A percentile compares a stretch with the other conserved stretches of the same genome.
Evolutionary conservation across 208 protist genomes (phyloP).

Genomic region (Crithidia expoeki): DNA sequence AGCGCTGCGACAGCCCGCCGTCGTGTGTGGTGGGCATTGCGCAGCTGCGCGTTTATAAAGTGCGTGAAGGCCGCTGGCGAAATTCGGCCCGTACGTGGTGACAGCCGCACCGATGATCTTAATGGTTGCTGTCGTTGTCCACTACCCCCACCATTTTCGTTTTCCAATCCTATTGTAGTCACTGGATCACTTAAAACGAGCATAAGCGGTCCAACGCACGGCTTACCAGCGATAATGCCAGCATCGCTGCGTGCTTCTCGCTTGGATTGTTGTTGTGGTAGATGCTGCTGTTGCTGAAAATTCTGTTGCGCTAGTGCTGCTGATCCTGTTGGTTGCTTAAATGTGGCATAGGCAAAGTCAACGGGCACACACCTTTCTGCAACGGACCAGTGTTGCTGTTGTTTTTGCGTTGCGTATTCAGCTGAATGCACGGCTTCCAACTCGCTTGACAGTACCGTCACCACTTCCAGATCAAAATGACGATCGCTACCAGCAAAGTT

Average conservation of each 20-base stretch:
- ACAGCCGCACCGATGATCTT: no score
- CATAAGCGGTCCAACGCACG: conserved; percentile 10
- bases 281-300: neutral
- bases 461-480: conserved; percentile 23
- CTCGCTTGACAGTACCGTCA: conserved; percentile 20
- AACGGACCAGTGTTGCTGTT: neutral
- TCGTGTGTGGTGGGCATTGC: conserved; percentile 8
- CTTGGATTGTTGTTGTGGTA: no score
- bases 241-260: no score
- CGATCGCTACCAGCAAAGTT: neutral
- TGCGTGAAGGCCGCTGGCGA: conserved; percentile 7
- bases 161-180: neutral
- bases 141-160: no score
- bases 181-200: conserved; percentile 11
- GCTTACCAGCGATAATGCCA: conserved; percentile 11
- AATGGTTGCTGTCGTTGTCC: no score
- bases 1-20: conserved; percentile 11
- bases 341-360: neutral
- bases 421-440: neutral
- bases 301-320: neutral
- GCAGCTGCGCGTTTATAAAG: conserved; percentile 10
- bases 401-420: neutral
- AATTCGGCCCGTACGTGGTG: no score
- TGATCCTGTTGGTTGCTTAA: neutral
- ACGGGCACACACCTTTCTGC: neutral